Percentiles rank a stretch among this genome's conserved stretches.
Evolutionary conservation across 179 eudicot species (phyloP).

Genomic region (Heliamphora pulchella): DNA sequence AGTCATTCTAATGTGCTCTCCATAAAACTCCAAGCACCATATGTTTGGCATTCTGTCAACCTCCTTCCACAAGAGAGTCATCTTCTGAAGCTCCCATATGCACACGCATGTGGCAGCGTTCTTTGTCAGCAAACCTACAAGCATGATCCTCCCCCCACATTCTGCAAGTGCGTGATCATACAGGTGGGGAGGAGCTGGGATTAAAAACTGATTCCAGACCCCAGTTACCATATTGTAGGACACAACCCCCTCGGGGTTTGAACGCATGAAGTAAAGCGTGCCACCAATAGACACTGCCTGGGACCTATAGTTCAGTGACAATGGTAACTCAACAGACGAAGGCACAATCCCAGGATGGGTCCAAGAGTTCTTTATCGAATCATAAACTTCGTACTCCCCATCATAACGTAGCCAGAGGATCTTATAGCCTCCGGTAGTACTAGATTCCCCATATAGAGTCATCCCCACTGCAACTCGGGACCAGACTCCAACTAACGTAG

Average conservation of each 20-base stretch:
- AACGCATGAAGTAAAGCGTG: slow-evolving; percentile 58
- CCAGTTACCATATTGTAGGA: slow-evolving; percentile 52
- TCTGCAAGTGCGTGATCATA: slow-evolving; percentile 69
- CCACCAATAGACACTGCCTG: slow-evolving; percentile 50
- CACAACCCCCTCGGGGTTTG: slow-evolving; percentile 81
- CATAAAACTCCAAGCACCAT: slow-evolving; percentile 96
- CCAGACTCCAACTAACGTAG: slow-evolving; percentile 63
- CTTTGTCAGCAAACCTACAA: slow-evolving; percentile 76
- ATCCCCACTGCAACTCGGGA: slow-evolving; percentile 89
- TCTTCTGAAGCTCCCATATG: slow-evolving; percentile 93
- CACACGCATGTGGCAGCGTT: slow-evolving; percentile 89
- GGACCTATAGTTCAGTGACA: slow-evolving; percentile 64
- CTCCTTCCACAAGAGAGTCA: slow-evolving; percentile 99
- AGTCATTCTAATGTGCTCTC: slow-evolving; percentile 82
- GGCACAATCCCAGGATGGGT: slow-evolving; percentile 49
- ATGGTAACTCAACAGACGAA: slow-evolving; percentile 51
- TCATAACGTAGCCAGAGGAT: slow-evolving; percentile 75
- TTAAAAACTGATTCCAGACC: slow-evolving; percentile 56
- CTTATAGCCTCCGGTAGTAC: slow-evolving; percentile 44
- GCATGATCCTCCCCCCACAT: slow-evolving; percentile 62
- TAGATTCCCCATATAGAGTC: slow-evolving; percentile 36
- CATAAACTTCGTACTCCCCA: slow-evolving; percentile 72
- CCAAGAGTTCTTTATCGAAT: slow-evolving; percentile 66
- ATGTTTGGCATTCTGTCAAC: slow-evolving; percentile 99
- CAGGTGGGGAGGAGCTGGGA: slow-evolving; percentile 63